A percentile compares a stretch with the other conserved stretches of the same genome.
These are phyloP conservation scores for Whalleya microplaca DNA, from an alignment of 2,329 filamentous ascomycete species.

Conservation along the genomic window DNA sequence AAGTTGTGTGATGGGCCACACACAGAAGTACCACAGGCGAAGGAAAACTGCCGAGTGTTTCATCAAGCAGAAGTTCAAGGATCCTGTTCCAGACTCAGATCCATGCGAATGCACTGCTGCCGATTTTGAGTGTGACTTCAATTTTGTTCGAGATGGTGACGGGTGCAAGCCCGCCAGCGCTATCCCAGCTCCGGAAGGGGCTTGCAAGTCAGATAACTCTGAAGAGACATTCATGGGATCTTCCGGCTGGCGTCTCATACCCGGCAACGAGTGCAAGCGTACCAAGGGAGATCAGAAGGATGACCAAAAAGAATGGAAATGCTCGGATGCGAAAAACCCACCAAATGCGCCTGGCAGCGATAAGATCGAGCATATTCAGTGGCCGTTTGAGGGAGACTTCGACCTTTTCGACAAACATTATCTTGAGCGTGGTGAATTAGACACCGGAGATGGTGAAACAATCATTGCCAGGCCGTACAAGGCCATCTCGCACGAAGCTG, in stretches of 20 bases:
- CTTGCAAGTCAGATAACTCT: slow-evolving; percentile 67
- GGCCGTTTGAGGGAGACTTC: slow-evolving; percentile 64
- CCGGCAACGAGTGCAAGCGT: slow-evolving; percentile 74
- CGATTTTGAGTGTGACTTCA: slow-evolving; percentile 97
- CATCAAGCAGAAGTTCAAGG: slow-evolving; percentile 81
- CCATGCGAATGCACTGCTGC: slow-evolving; percentile 78
- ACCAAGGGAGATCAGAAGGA: slow-evolving; percentile 68
- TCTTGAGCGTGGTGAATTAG: slow-evolving; percentile 74
- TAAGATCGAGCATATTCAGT: slow-evolving; percentile 64
- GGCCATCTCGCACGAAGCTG: slow-evolving; percentile 51
- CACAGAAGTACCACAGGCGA: slow-evolving; percentile 81
- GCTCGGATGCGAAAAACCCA: slow-evolving; percentile 61
- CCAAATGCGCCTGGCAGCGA: slow-evolving; percentile 63
- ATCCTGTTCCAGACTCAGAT: slow-evolving; percentile 70
- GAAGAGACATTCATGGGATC: slow-evolving; percentile 79
- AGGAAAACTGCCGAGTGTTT: slow-evolving; percentile 91
- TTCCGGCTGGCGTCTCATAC: slow-evolving; percentile 91
- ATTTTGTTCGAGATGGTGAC: slow-evolving; percentile 73
- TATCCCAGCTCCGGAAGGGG: slow-evolving; percentile 68
- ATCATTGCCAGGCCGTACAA: slow-evolving; percentile 58
- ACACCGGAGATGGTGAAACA: slow-evolving; percentile 71
- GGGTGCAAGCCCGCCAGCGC: slow-evolving; percentile 69
- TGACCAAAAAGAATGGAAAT: slow-evolving; percentile 73
- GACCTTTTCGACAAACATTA: slow-evolving; percentile 66
- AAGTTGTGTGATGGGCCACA: slow-evolving; percentile 94